Conservation (phyloP, 2,329 filamentous ascomycete species). For the Neonectria sp. region DNA sequence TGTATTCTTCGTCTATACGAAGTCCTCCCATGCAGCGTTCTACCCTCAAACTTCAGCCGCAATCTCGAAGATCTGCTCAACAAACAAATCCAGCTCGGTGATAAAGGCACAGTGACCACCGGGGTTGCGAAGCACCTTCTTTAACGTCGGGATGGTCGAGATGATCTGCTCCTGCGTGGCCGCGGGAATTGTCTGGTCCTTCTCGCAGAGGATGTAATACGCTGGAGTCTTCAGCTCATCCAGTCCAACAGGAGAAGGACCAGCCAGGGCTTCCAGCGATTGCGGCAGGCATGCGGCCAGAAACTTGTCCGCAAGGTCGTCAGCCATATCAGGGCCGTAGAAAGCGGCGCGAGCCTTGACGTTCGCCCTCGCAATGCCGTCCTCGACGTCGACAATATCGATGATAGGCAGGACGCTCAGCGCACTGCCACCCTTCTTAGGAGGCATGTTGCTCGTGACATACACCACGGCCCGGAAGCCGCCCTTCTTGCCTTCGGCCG, state of each 20-base stretch:
- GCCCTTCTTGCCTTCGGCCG: slow-evolving; percentile 1
- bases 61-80: slow-evolving; percentile 16
- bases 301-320: slow-evolving; percentile 5
- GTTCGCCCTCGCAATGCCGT: slow-evolving; percentile 9
- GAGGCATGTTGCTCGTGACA: slow-evolving; percentile 18
- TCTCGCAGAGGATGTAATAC: slow-evolving; percentile 18
- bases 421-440: slow-evolving; percentile 9
- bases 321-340: slow-evolving; percentile 22
- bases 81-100: slow-evolving; percentile 18
- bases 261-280: slow-evolving; percentile 11
- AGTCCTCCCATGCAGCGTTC: too few relatives aligned
- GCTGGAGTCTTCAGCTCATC: slow-evolving; percentile 17
- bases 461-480: slow-evolving; percentile 10
- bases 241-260: slow-evolving; percentile 6
- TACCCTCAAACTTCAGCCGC: background rate
- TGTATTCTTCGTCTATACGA: too few relatives aligned
- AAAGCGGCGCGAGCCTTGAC: slow-evolving; percentile 14
- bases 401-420: slow-evolving; percentile 15
- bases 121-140: slow-evolving; percentile 14
- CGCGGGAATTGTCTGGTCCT: slow-evolving; percentile 5
- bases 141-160: slow-evolving; percentile 10
- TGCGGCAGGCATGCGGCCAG: slow-evolving; percentile 5
- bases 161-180: slow-evolving; percentile 3
- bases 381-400: slow-evolving; percentile 20
- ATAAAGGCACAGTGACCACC: slow-evolving; percentile 14